These are phyloP conservation scores for Mollisiaceae sp. DNA, from an alignment of 2,329 filamentous ascomycete genomes.

Conservation along the genomic window DNA sequence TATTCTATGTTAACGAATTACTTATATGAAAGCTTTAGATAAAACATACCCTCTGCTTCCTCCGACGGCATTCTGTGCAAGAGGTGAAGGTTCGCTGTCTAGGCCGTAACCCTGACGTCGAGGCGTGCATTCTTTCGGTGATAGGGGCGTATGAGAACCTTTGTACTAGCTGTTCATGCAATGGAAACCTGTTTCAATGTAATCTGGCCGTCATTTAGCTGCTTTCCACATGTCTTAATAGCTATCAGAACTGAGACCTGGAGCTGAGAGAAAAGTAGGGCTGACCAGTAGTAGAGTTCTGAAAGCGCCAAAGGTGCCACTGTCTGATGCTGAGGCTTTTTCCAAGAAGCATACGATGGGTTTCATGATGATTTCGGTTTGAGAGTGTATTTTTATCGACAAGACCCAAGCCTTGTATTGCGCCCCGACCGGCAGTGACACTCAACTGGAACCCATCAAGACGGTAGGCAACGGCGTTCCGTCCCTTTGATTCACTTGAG, in stretches of 20 bases:
- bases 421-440: slow-evolving; percentile 17
- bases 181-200: slow-evolving; percentile 8
- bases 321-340: slow-evolving; percentile 24
- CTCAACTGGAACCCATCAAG: neutral
- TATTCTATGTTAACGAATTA: neutral
- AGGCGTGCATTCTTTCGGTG: slow-evolving; percentile 32
- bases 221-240: slow-evolving; percentile 28
- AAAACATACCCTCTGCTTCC: slow-evolving; percentile 32
- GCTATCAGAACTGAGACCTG: slow-evolving; percentile 16
- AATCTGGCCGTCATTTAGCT: slow-evolving; percentile 20
- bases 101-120: slow-evolving; percentile 27
- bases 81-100: slow-evolving; percentile 35
- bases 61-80: slow-evolving; percentile 35
- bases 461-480: slow-evolving; percentile 6
- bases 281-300: slow-evolving; percentile 25
- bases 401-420: slow-evolving; percentile 13
- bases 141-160: slow-evolving; percentile 12
- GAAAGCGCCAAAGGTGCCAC: slow-evolving; percentile 30
- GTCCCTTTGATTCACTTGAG: neutral
- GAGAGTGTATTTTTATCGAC: slow-evolving; percentile 19
- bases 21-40: neutral
- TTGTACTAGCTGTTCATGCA: slow-evolving; percentile 12
- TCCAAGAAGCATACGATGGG: slow-evolving; percentile 7
- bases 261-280: slow-evolving; percentile 23
- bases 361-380: slow-evolving; percentile 12